A percentile compares a stretch with the other conserved stretches of the same genome.
Evolutionary conservation across 768 basidiomycete species (phyloP).

Genomic region (Coprinellus micaceus): DNA sequence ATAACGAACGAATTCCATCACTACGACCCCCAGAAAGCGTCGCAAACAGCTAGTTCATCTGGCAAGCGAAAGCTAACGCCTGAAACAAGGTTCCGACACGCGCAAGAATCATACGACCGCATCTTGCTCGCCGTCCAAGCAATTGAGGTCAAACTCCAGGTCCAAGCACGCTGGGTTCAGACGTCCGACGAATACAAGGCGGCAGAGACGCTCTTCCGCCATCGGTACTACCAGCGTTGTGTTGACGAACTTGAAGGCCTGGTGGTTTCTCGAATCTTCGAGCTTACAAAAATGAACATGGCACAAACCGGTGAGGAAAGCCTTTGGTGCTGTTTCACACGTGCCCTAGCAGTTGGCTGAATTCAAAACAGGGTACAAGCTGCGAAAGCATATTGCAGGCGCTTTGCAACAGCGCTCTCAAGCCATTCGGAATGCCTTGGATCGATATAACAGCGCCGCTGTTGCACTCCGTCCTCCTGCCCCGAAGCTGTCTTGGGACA

Average conservation of each 20-base stretch:
- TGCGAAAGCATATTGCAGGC: background rate
- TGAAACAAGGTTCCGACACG: no score
- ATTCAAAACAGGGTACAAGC: background rate
- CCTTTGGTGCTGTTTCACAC: background rate
- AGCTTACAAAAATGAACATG: conserved; percentile 22
- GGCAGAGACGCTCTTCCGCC: conserved; percentile 8
- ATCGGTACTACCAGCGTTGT: conserved; percentile 11
- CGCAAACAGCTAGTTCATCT: no score
- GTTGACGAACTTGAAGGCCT: conserved; percentile 20
- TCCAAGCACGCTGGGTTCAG: conserved; percentile 2
- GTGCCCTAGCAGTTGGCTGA: background rate
- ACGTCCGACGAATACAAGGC: conserved; percentile 9
- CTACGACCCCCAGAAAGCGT: no score
- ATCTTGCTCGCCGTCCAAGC: no score
- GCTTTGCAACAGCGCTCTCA: background rate
- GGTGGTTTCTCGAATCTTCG: conserved; percentile 20
- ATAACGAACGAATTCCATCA: no score
- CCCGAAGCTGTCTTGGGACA: conserved; percentile 4
- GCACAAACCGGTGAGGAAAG: conserved; percentile 24
- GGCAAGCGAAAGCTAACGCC: no score
- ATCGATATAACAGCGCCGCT: conserved; percentile 4
- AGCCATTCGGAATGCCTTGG: background rate
- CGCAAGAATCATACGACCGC: no score
- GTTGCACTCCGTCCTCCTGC: background rate
- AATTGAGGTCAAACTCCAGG: background rate